A percentile compares a stretch with the other conserved stretches of the same genome.
These are phyloP conservation scores for Plasmodium inui DNA, from an alignment of 169 alveolate species.

Conservation along the genomic window DNA sequence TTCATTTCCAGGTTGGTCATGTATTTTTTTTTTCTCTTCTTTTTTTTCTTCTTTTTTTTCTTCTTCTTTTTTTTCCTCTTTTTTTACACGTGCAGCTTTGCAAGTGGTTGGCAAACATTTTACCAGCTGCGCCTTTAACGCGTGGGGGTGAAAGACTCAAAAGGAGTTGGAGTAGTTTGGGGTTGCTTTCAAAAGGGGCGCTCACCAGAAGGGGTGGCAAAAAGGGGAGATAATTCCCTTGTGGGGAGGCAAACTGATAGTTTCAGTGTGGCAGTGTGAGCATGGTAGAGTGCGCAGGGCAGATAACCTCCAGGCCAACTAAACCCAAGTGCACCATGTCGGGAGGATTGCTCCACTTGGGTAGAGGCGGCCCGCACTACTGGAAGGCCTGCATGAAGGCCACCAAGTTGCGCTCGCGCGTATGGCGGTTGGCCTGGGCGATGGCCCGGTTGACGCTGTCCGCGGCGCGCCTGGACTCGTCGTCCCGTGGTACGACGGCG, in stretches of 20 bases:
- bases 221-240: neutral
- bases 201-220: neutral
- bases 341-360: neutral
- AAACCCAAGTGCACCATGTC: too few relatives aligned
- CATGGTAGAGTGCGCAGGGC: too few relatives aligned
- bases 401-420: constrained; percentile 12
- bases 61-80: neutral
- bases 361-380: neutral
- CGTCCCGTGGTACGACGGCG: neutral
- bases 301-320: too few relatives aligned
- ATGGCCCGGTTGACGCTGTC: constrained; percentile 4
- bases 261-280: too few relatives aligned
- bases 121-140: neutral
- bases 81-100: neutral
- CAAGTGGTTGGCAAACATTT: neutral
- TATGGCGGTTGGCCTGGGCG: neutral
- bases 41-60: neutral
- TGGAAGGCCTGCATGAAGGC: constrained; percentile 40
- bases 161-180: neutral
- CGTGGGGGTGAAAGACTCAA: neutral
- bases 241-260: neutral
- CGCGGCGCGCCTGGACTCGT: neutral
- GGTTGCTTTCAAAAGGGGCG: too few relatives aligned
- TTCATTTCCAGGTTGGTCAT: neutral
- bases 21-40: neutral